Conservation (phyloP, 345 rosid species). For the Camelina neglecta region DNA sequence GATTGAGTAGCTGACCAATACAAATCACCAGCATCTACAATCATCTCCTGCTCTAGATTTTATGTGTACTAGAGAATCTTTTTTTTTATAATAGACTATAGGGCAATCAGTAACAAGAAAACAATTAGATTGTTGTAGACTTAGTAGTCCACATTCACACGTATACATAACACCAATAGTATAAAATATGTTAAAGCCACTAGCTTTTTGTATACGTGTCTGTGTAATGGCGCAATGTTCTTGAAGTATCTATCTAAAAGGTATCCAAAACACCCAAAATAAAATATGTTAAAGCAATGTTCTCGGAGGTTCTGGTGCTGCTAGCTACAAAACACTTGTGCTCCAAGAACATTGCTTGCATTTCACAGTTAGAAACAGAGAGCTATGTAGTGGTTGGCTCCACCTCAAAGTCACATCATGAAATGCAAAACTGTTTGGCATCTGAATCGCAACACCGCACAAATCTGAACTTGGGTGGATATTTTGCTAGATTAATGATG, state of each 20-base stretch:
- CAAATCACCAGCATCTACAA: slow-evolving; percentile 25
- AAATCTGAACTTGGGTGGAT: background rate
- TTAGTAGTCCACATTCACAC: background rate
- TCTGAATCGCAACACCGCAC: slow-evolving; percentile 14
- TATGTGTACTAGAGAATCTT: slow-evolving; percentile 37
- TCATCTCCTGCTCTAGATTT: slow-evolving; percentile 29
- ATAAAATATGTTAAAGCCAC: background rate
- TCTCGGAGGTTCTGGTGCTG: no score
- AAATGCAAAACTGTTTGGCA: slow-evolving; percentile 1
- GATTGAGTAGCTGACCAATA: slow-evolving; percentile 37
- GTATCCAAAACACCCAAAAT: no score
- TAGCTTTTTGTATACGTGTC: background rate
- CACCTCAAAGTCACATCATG: slow-evolving; percentile 1
- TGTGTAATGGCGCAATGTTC: no score
- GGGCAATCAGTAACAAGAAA: slow-evolving; percentile 7
- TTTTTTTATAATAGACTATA: background rate
- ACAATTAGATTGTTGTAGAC: slow-evolving; percentile 9
- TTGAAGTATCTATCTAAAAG: no score
- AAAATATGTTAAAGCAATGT: no score
- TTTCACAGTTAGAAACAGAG: background rate
- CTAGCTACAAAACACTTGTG: no score
- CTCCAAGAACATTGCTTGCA: background rate
- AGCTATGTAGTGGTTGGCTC: slow-evolving; percentile 10
- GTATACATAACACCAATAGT: background rate
- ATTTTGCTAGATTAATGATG: background rate